Evolutionary conservation across 495 filamentous ascomycete species (phyloP), one percentile per base, ranked within the genome.

Genomic region (Penicillium odoratum): DNA sequence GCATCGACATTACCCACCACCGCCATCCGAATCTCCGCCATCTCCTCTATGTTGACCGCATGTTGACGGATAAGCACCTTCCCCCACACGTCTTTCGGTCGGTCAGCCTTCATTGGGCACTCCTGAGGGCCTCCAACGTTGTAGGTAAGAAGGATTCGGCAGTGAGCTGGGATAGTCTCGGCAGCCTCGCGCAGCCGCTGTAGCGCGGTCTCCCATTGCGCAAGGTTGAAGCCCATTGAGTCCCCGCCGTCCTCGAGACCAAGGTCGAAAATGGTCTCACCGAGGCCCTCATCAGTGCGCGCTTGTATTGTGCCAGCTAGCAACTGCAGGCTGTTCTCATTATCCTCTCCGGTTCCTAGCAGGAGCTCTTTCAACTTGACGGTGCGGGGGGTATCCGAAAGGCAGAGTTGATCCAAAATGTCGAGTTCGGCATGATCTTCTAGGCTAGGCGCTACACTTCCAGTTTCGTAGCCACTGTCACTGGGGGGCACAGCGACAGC

Each of bases 1-100:
- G 94, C 94, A 68, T 98, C 94, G 53, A 98, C 92, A 77, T 98
- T 98, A 10, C 94, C 94, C 16, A 98, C 94, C 3, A 98, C 94
- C 3, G 93, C 94, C 70, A 98, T 93, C 59, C 94, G 78, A n/a
- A 93, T 93, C 80, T 98, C 94, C 51, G 95, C 94, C 48, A 94
- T 86, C 62, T 93, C 88, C 67, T 97, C 93, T 0, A 91, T 80
- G 18, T 82, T 88, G 13, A 81, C 77, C 25, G 92, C 90, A 25
- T 81, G 69, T 68, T 86, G 85, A 50, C 94, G 85, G 52, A 98
- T 83, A 65, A 98, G 79, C 51, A 97, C 68, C 68, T 95, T 97
- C 3, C 92, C 92, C 65, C 83, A 88, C 43, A 83, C 84, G 15
- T 85, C 86, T 58, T 83, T 86, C 29, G 89, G 81, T 59, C 90